Evolutionary conservation across 768 basidiomycete species (phyloP).

Genomic region (Rhodotorula kratochvilovae): DNA sequence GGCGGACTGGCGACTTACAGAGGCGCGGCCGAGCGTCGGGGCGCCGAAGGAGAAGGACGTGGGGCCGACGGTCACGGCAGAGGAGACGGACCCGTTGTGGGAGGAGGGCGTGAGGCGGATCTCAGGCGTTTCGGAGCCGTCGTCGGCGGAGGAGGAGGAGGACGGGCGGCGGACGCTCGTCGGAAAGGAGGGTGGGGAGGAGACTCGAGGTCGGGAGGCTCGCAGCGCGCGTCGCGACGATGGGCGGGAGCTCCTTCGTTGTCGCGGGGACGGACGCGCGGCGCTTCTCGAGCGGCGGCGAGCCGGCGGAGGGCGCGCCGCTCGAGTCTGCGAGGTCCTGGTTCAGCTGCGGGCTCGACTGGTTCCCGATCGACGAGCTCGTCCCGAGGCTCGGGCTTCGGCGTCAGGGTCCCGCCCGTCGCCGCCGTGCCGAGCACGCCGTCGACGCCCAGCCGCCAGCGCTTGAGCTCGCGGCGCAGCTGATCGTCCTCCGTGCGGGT

Average conservation of each 20-base stretch:
- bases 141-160: not conserved
- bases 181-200: not conserved
- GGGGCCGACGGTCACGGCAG: not conserved
- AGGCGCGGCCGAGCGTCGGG: not conserved
- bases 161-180: not conserved
- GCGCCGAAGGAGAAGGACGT: not conserved
- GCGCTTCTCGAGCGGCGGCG: not conserved
- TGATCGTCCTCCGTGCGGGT: slow-evolving; percentile 18
- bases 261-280: not conserved
- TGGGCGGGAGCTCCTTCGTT: not conserved
- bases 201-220: not conserved
- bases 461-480: slow-evolving; percentile 16
- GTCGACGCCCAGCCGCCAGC: slow-evolving; percentile 35
- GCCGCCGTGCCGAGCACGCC: slow-evolving; percentile 17
- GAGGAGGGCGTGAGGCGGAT: not conserved
- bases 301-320: not conserved
- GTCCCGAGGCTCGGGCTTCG: not conserved
- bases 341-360: not conserved
- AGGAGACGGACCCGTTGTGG: not conserved
- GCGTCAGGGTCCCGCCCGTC: not conserved
- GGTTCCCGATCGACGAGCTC: not conserved
- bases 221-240: not conserved
- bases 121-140: not conserved
- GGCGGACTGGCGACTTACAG: not conserved
- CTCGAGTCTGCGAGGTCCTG: not conserved